Percentiles rank a stretch among this genome's conserved stretches.
Conservation (phyloP, 1,139 yeast genomes). For the Cylindricascospora bacillispora region DNA sequence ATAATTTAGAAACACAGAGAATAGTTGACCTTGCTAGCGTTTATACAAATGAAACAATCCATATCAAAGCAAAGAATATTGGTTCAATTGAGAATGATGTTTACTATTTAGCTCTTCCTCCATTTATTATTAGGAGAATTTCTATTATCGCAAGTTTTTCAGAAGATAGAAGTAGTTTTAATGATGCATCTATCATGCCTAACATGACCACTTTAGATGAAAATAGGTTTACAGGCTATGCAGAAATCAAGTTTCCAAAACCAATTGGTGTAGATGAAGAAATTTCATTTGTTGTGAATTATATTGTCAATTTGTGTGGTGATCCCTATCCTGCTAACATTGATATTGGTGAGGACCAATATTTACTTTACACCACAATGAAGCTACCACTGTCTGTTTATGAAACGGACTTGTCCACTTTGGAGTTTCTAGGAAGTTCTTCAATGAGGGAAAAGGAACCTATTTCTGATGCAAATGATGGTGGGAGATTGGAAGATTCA, state of each 20-base stretch:
- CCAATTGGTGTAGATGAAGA: slow-evolving; percentile 56
- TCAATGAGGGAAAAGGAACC: too few relatives aligned
- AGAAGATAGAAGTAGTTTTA: slow-evolving; percentile 30
- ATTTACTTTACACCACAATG: slow-evolving; percentile 40
- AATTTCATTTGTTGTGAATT: slow-evolving; percentile 38
- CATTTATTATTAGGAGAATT: slow-evolving; percentile 34
- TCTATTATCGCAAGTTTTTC: slow-evolving; percentile 40
- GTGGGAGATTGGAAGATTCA: slow-evolving; percentile 26
- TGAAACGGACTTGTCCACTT: slow-evolving; percentile 39
- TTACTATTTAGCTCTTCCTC: slow-evolving; percentile 38
- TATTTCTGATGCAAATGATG: slow-evolving; percentile 13
- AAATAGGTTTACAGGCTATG: too few relatives aligned
- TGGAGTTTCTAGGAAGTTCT: slow-evolving; percentile 34
- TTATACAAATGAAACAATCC: slow-evolving; percentile 51
- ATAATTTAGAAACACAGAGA: slow-evolving; percentile 27
- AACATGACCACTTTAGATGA: slow-evolving; percentile 20
- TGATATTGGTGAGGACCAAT: slow-evolving; percentile 50
- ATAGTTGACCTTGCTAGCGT: slow-evolving; percentile 53
- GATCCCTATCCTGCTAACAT: slow-evolving; percentile 54
- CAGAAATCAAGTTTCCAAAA: slow-evolving; percentile 42
- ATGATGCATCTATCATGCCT: slow-evolving; percentile 22
- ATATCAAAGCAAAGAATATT: slow-evolving; percentile 46
- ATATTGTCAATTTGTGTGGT: slow-evolving; percentile 38
- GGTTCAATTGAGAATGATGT: slow-evolving; percentile 40
- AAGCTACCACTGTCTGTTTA: slow-evolving; percentile 56